Conservation (phyloP, 805 yeast species). For the Pichia nakasei region DNA sequence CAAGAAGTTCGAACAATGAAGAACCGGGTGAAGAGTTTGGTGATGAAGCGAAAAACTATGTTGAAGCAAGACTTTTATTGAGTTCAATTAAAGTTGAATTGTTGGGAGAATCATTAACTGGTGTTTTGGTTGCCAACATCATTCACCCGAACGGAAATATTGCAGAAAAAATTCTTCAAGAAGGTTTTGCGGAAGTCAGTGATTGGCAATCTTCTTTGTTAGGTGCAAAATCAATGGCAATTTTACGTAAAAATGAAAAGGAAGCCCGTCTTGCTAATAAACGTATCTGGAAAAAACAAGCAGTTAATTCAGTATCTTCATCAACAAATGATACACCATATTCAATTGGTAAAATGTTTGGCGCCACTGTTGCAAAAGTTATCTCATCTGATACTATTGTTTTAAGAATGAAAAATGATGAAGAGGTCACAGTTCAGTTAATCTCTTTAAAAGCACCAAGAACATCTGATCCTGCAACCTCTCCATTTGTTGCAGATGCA, state of each 20-base stretch:
- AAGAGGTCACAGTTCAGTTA: constrained; percentile 60
- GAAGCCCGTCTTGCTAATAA: constrained; percentile 47
- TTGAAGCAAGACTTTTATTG: constrained; percentile 55
- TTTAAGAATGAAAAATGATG: constrained; percentile 40
- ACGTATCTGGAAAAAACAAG: constrained; percentile 44
- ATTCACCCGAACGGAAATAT: constrained; percentile 73
- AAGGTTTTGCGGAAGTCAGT: constrained; percentile 65
- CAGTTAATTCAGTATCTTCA: constrained; percentile 16
- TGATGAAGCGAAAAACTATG: constrained; percentile 54
- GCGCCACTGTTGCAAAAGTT: constrained; percentile 51
- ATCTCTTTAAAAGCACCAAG: constrained; percentile 74
- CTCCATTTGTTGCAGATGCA: constrained; percentile 55
- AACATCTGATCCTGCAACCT: constrained; percentile 45
- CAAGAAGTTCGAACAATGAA: constrained; percentile 49
- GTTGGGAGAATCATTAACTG: constrained; percentile 54
- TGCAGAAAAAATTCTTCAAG: constrained; percentile 54
- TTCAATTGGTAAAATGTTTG: constrained; percentile 39
- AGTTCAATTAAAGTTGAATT: constrained; percentile 49
- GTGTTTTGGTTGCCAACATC: constrained; percentile 49
- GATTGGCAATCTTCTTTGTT: constrained; percentile 72
- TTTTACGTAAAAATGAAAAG: constrained; percentile 56
- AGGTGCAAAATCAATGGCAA: constrained; percentile 56
- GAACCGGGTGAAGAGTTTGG: constrained; percentile 49
- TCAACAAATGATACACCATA: constrained; percentile 16
- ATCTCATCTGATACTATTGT: constrained; percentile 61